Evolutionary conservation across 2,329 filamentous ascomycete genomes (phyloP).

Genomic region (Dothideomycetes sp.): DNA sequence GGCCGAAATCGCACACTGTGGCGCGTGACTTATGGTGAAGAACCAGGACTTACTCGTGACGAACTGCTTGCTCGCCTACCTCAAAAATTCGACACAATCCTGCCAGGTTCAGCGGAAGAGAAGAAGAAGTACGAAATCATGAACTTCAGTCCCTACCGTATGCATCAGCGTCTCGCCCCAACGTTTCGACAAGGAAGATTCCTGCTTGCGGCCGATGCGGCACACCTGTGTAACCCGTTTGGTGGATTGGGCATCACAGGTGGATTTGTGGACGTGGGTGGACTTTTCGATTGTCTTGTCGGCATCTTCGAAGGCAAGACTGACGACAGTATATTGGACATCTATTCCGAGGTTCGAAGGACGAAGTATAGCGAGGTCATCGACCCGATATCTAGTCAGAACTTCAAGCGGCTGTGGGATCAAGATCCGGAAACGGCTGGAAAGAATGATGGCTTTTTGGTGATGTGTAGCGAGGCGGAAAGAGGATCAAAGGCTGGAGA

Average conservation of each 20-base stretch:
- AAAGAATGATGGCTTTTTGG: slow-evolving; percentile 14
- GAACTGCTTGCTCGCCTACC: slow-evolving; percentile 14
- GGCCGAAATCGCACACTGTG: slow-evolving; percentile 26
- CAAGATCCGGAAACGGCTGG: slow-evolving; percentile 10
- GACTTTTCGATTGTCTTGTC: slow-evolving; percentile 15
- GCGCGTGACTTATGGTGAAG: slow-evolving; percentile 30
- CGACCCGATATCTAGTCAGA: slow-evolving; percentile 19
- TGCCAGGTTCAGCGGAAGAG: slow-evolving; percentile 11
- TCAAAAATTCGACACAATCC: slow-evolving; percentile 15
- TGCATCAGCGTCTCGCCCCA: slow-evolving; percentile 26
- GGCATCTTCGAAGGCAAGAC: slow-evolving; percentile 13
- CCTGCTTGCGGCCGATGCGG: slow-evolving; percentile 28
- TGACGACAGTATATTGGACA: slow-evolving; percentile 20
- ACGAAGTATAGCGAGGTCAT: slow-evolving; percentile 24
- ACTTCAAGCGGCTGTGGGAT: slow-evolving; percentile 13
- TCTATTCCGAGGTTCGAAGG: slow-evolving; percentile 24
- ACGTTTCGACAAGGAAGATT: slow-evolving; percentile 22
- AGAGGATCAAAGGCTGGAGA: slow-evolving; percentile 12
- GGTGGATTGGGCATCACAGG: slow-evolving; percentile 16
- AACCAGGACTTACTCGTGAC: slow-evolving; percentile 17
- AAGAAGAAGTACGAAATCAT: slow-evolving; percentile 22
- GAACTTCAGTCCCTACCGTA: slow-evolving; percentile 28
- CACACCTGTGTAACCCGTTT: slow-evolving; percentile 23
- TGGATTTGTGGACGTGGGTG: slow-evolving; percentile 16
- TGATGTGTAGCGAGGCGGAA: slow-evolving; percentile 11